phyloP scores from a whole-genome alignment of 371 early-diverging fungal genomes.

The Rhizopus sp. region DNA sequence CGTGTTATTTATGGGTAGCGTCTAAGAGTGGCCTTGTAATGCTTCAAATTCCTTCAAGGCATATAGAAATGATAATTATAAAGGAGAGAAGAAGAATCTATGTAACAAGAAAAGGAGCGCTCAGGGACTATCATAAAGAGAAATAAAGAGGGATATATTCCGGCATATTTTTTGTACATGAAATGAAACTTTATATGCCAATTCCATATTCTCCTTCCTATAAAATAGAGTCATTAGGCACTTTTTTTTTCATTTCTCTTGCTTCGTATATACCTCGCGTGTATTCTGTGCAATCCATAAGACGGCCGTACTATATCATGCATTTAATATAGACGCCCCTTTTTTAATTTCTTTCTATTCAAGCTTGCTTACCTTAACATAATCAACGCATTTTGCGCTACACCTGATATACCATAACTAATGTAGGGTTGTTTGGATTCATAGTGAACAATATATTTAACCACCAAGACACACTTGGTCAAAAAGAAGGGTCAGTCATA shows the following conservation, averaged over 20 bases:
- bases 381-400: conserved; percentile 69
- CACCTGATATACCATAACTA: conserved; percentile 70
- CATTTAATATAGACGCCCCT: neutral
- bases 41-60: too few species aligned
- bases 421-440: conserved; percentile 60
- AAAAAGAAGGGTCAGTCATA: conserved; percentile 1
- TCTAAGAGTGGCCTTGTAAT: too few species aligned
- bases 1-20: too few species aligned
- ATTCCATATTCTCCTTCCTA: conserved; percentile 16
- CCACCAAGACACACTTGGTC: conserved; percentile 63
- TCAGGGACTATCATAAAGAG: too few species aligned
- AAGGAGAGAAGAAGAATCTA: too few species aligned
- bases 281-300: conserved; percentile 54
- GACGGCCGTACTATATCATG: conserved; percentile 33
- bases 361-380: conserved; percentile 63
- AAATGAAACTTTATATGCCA: conserved; percentile 1
- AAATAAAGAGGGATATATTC: too few species aligned
- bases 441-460: conserved; percentile 68
- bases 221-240: neutral
- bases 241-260: neutral
- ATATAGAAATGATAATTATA: too few species aligned
- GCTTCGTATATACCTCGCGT: conserved; percentile 33
- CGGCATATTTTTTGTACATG: too few species aligned
- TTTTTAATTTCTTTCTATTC: neutral
- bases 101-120: too few species aligned